Conservation (phyloP, 176 grass and related monocot genomes). For the Calamus simplicifolius region DNA sequence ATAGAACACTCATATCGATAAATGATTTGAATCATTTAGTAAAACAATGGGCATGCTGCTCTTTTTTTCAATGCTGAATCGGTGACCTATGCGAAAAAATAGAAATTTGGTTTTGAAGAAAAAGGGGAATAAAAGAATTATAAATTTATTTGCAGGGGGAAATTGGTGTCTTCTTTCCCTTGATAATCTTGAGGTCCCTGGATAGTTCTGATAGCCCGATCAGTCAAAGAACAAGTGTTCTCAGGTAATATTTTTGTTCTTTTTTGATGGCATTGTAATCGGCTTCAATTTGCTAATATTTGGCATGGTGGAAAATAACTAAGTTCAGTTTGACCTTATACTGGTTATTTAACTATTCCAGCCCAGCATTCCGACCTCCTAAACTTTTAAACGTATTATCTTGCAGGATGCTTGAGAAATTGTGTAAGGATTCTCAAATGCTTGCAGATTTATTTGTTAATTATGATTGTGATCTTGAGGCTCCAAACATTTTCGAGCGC, state of each 20-base stretch:
- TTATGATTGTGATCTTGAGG: slow-evolving; percentile 99
- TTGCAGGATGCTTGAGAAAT: slow-evolving; percentile 96
- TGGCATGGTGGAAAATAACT: too few species aligned
- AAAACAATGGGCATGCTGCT: too few species aligned
- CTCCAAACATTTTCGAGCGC: slow-evolving; percentile 92
- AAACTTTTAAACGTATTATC: slow-evolving; percentile 13
- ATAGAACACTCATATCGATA: too few species aligned
- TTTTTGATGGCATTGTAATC: background rate
- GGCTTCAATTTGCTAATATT: too few species aligned
- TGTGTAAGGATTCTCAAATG: slow-evolving; percentile 98
- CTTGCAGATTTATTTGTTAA: slow-evolving; percentile 99
- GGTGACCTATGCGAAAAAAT: too few species aligned
- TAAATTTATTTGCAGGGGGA: slow-evolving; percentile 70
- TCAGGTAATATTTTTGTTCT: slow-evolving; percentile 50
- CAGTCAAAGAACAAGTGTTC: slow-evolving; percentile 80
- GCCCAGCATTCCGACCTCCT: too few species aligned
- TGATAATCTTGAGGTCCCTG: slow-evolving; percentile 92
- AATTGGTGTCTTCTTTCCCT: slow-evolving; percentile 97
- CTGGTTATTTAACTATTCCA: too few species aligned
- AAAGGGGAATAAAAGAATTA: too few species aligned
- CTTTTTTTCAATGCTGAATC: too few species aligned
- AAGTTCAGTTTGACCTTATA: too few species aligned
- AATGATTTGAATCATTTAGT: too few species aligned
- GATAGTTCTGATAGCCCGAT: slow-evolving; percentile 77
- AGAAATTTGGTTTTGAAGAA: too few species aligned